phyloP scores from a whole-genome alignment of 1,284 basidiomycete genomes.

The Irpex lacteus region DNA sequence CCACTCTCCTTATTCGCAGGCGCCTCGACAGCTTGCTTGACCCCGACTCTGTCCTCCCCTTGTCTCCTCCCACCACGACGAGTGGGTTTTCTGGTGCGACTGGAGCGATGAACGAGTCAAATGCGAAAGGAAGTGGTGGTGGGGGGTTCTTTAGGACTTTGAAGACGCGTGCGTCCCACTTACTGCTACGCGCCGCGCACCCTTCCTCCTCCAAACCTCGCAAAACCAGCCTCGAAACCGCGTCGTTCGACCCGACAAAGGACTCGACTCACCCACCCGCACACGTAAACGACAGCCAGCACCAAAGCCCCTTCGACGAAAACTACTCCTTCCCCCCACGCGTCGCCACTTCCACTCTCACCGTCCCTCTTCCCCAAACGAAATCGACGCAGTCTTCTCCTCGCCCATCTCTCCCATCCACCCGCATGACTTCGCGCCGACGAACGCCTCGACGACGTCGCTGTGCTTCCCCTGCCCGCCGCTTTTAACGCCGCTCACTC shows the following conservation, averaged over 20 bases:
- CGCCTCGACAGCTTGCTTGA: background rate
- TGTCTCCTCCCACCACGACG: background rate
- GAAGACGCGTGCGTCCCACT: conserved; percentile 11
- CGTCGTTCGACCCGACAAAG: background rate
- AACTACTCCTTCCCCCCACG: background rate
- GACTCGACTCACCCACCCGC: background rate
- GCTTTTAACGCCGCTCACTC: background rate
- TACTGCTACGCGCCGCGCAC: conserved; percentile 11
- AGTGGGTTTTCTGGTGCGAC: background rate
- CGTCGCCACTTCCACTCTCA: too few relatives aligned
- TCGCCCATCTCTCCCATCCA: background rate
- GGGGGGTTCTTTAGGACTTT: conserved; percentile 7
- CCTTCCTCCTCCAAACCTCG: background rate
- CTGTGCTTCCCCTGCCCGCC: background rate
- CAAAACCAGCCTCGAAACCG: background rate
- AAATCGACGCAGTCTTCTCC: background rate
- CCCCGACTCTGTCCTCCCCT: background rate
- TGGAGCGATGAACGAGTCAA: background rate
- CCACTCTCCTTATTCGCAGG: conserved; percentile 1
- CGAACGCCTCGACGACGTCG: background rate
- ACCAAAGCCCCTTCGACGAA: background rate
- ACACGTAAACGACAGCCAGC: too few relatives aligned
- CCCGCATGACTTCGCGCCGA: too few relatives aligned
- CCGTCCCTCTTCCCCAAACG: too few relatives aligned
- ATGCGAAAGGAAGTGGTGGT: background rate